Base-by-base conservation (phyloP, 1,284 basidiomycete genomes). In the Ustilago cynodontis region DNA sequence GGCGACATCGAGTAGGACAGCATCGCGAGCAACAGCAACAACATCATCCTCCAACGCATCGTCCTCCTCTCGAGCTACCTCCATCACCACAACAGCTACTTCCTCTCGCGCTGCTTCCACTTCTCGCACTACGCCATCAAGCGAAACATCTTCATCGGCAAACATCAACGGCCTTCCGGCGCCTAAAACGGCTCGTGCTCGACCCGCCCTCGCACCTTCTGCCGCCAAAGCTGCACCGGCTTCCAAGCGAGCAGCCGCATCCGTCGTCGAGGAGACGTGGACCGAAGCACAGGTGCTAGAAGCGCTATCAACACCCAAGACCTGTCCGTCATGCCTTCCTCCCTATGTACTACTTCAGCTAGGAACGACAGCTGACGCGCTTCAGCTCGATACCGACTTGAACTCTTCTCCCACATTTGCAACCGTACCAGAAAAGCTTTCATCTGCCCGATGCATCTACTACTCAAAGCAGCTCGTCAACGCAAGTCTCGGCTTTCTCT, bases 391-490 rank as follows among this genome's bases (percentile, higher is more conserved):
- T 9, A 7, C 37, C 31, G 64, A 66, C 39, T 41, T 66, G 10
- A 28, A n/a, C 14, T 31, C 18, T 10, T 33, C 37, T 33, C 53
- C 53, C 9, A 33, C 2, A 9, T 67, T 67, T 56, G 20, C 60
- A 11, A 43, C 61, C 1, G 3, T 22, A 1, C 61, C 65, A 2
- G 28, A 49, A 16, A 43, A 52, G 31, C 72, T 75, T 3, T 50
- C 59, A 5, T 22, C 51, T 18, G 60, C 72, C 35, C 65, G 60
- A 18, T 37, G 55, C 16, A 35, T 77, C 35, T 75, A 75, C 24
- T 64, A 61, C 18, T 71, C 79, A 20, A 83, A 83, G 66, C 79
- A 74, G 22, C 60, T 75, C 14, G 80, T 77, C 60, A 83, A 83
- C 41, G 69, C 65, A 14, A 55, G 73, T 41, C 72, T 80, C 5